Conservation (phyloP, 129 eudicot genomes). For the Escallonia herrerae region DNA sequence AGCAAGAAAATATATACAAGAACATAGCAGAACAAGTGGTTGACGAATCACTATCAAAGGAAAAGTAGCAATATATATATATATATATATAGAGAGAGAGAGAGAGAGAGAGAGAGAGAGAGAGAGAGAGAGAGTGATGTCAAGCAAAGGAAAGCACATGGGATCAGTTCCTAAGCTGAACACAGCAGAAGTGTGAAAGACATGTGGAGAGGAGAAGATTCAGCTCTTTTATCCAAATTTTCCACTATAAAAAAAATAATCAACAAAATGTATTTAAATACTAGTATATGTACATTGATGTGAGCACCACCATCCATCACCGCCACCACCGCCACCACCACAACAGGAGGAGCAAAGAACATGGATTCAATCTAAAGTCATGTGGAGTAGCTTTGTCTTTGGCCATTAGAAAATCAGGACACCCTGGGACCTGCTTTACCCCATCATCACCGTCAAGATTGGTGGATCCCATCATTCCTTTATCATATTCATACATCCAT, state of each 20-base stretch:
- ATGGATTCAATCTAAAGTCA: constrained; percentile 69
- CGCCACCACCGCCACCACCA: not conserved
- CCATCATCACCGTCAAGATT: constrained; percentile 26
- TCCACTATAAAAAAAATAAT: not conserved
- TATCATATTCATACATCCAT: constrained; percentile 6
- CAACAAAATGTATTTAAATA: not conserved
- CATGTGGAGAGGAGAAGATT: constrained; percentile 39
- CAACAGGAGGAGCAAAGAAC: constrained; percentile 29
- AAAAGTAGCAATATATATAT: too few relatives aligned
- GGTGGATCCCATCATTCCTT: constrained; percentile 22
- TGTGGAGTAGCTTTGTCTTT: constrained; percentile 32
- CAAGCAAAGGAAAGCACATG: constrained; percentile 70
- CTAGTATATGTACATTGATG: not conserved
- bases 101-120: too few relatives aligned
- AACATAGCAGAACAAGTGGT: constrained; percentile 39
- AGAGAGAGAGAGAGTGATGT: constrained; percentile 18
- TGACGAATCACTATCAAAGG: constrained; percentile 57
- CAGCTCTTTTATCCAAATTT: constrained; percentile 16
- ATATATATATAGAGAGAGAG: too few relatives aligned
- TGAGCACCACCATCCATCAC: not conserved
- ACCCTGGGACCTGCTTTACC: constrained; percentile 2
- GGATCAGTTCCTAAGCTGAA: constrained; percentile 37
- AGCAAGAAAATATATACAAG: not conserved
- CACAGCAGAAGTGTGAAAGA: constrained; percentile 32
- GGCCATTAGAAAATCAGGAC: not conserved